Base-by-base conservation (phyloP, 495 filamentous ascomycete genomes). In the Neurospora tetrasperma region DNA sequence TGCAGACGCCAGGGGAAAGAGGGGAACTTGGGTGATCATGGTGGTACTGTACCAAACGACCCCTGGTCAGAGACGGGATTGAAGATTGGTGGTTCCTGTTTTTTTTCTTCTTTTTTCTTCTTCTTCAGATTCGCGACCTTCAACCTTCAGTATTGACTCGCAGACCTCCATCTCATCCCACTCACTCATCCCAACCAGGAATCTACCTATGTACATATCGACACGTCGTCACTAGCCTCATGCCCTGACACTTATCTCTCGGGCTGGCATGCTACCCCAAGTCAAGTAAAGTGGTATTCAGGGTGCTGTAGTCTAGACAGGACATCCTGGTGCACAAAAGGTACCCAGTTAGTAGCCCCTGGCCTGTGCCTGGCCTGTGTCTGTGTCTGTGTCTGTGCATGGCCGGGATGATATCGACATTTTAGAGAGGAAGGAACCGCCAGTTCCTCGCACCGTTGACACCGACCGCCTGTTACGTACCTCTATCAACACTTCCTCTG, bases 191-290 rank as follows among this genome's bases (percentile, higher is more conserved):
- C 74, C 73, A 77, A 73, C 80, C 79, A 82, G 27, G 2, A 31
- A 31, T 31, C 27, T 31, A 2, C 27, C 27, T 27, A 27, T 2
- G 2, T 38, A 79, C 80, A 73, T 76, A 72, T 79, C 78, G 80
- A 78, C 80, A 78, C 80, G 80, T 81, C 35, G 35, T 38, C 80
- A 78, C 78, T 75, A 73, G 72, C 72, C 69, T 73, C 72, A 74
- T 77, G 76, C 80, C 79, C 79, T 72, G 76, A 80, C 78, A 75
- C 69, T 0, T 4, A 38, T 38, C 35, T 38, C 73, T 41, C 40
- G 40, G 40, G 40, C 9, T 54, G 46, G 46, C 46, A 54, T 54
- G 46, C 4, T 54, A 38, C 35, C 23, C 23, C 23, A 23, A 23
- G 23, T 23, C 35, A 38, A 38, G 35, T 38, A 54, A 23, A 54